Evolutionary conservation across 352 stramenopile species (phyloP).

Genomic region (Globisporangium canariense): DNA sequence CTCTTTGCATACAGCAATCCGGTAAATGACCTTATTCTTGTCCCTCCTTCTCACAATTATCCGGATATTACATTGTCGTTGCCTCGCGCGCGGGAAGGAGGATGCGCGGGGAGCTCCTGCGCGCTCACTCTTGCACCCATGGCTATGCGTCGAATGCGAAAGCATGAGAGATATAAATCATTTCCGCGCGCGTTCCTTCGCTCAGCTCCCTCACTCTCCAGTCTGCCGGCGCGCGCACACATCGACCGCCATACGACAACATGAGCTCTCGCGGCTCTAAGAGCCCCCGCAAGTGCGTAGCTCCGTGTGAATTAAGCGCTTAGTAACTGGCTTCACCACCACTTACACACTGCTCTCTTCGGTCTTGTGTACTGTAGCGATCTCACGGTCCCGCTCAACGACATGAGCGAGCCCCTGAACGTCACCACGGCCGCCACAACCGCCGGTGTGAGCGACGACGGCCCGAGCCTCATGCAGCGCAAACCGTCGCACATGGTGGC

Average conservation of each 20-base stretch:
- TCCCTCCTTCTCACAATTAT: too few relatives aligned
- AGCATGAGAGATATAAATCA: not conserved
- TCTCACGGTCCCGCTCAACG: constrained; percentile 31
- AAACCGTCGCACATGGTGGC: constrained; percentile 3
- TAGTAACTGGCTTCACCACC: not conserved
- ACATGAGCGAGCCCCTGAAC: constrained; percentile 5
- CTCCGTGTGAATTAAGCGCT: not conserved
- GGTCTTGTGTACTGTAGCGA: constrained; percentile 18
- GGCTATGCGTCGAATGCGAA: too few relatives aligned
- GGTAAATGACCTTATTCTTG: too few relatives aligned
- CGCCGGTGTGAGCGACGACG: constrained; percentile 27
- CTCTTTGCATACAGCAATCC: too few relatives aligned
- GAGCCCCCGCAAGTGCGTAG: constrained; percentile 5
- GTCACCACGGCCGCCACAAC: constrained; percentile 18
- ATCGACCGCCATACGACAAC: not conserved
- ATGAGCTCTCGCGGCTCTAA: constrained; percentile 12
- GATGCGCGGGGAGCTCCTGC: not conserved
- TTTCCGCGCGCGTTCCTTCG: too few relatives aligned
- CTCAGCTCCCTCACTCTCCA: not conserved
- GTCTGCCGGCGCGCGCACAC: not conserved
- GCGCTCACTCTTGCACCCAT: not conserved
- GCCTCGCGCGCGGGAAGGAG: not conserved
- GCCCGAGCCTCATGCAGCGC: constrained; percentile 4
- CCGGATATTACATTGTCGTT: too few relatives aligned
- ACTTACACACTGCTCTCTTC: not conserved